Evolutionary conservation across 2,329 filamentous ascomycete genomes (phyloP).

Genomic region (Colletotrichum neosansevieriae): DNA sequence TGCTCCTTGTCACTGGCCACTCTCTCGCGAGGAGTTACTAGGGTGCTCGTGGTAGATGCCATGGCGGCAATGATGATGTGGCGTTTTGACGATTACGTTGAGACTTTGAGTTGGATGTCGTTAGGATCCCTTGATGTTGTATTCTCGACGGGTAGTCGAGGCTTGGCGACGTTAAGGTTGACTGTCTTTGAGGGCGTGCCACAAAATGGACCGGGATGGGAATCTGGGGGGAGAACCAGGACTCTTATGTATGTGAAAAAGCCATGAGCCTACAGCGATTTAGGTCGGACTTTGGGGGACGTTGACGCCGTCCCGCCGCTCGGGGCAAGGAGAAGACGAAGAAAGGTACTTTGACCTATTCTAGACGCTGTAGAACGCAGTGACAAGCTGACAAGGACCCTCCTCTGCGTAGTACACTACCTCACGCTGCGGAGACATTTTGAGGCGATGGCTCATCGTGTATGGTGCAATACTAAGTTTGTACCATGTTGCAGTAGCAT

Average conservation of each 20-base stretch:
- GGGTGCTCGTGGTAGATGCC: constrained; percentile 33
- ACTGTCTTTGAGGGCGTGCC: constrained; percentile 30
- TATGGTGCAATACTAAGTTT: constrained; percentile 19
- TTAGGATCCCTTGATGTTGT: neutral
- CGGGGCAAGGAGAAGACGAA: constrained; percentile 16
- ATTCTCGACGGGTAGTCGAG: neutral
- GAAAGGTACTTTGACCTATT: neutral
- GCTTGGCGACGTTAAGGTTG: constrained; percentile 1
- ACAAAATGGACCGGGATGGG: neutral
- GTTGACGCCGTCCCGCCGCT: constrained; percentile 33
- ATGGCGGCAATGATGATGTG: constrained; percentile 5
- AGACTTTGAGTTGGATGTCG: neutral
- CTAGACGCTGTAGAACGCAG: constrained; percentile 16
- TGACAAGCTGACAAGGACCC: constrained; percentile 6
- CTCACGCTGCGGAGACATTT: constrained; percentile 24
- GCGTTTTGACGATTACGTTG: neutral
- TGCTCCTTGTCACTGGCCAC: constrained; percentile 22
- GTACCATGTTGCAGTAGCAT: constrained; percentile 31
- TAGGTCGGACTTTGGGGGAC: constrained; percentile 29
- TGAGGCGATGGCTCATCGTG: constrained; percentile 28
- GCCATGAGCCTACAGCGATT: neutral
- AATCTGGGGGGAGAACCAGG: constrained; percentile 7
- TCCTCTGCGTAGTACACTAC: neutral
- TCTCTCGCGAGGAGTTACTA: constrained; percentile 24
- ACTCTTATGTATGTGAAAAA: constrained; percentile 29